phyloP scores from a whole-genome alignment of 2,329 filamentous ascomycete genomes.

The Fusarium devonianum region DNA sequence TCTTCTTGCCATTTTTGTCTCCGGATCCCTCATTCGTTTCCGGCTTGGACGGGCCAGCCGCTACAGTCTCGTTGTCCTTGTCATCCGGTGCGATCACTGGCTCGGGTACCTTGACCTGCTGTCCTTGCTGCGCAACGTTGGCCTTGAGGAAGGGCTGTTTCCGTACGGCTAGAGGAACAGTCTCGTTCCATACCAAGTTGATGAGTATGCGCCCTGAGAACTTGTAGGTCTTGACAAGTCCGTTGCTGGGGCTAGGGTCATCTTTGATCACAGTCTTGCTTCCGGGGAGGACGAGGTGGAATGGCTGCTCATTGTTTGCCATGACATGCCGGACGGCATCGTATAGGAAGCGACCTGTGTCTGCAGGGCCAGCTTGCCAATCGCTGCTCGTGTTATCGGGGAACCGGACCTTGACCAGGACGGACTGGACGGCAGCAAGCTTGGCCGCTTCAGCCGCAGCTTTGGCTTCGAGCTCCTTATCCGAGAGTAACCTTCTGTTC shows the following conservation, averaged over 20 bases:
- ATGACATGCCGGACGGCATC: conserved; percentile 77
- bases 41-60: conserved; percentile 40
- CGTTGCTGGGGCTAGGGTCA: conserved; percentile 55
- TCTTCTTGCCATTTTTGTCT: conserved; percentile 73
- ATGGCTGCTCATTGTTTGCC: conserved; percentile 67
- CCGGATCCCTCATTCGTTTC: conserved; percentile 50
- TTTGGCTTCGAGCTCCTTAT: conserved; percentile 79
- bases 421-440: conserved; percentile 69
- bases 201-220: conserved; percentile 76
- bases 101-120: conserved; percentile 71
- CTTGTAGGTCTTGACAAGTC: conserved; percentile 75
- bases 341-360: conserved; percentile 78
- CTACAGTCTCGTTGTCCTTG: conserved; percentile 39
- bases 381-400: conserved; percentile 84
- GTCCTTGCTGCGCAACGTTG: conserved; percentile 66
- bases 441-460: conserved; percentile 70
- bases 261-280: conserved; percentile 59
- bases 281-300: conserved; percentile 73
- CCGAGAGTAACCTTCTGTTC: conserved; percentile 81
- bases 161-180: conserved; percentile 63
- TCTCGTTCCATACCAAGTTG: conserved; percentile 77
- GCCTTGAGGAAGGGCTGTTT: conserved; percentile 65
- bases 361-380: conserved; percentile 70
- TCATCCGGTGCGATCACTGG: conserved; percentile 53
- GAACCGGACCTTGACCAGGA: conserved; percentile 83